Evolutionary conservation across 352 stramenopile species (phyloP).

Genomic region (Phytopythium delawarense): DNA sequence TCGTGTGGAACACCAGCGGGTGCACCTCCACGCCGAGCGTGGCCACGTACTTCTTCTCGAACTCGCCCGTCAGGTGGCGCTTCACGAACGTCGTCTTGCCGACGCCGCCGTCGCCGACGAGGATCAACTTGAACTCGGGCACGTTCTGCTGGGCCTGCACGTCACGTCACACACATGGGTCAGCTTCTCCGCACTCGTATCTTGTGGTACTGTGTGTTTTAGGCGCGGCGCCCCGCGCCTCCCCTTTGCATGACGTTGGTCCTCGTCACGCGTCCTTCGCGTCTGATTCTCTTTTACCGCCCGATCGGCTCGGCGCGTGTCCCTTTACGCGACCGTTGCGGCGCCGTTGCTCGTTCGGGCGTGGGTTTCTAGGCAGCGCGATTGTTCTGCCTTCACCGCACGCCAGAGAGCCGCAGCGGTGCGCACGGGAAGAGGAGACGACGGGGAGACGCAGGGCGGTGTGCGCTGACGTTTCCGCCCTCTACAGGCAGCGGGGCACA

Average conservation of each 20-base stretch:
- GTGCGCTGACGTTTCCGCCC: not conserved
- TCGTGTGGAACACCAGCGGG: conserved; percentile 98
- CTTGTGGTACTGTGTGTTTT: not conserved
- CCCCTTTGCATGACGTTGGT: not conserved
- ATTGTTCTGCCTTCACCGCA: not conserved
- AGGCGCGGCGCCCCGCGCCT: not conserved
- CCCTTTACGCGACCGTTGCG: not conserved
- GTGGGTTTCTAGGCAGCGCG: not conserved
- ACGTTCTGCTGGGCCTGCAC: conserved; percentile 72
- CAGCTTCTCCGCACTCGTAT: not conserved
- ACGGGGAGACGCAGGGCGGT: not conserved
- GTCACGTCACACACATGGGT: not conserved
- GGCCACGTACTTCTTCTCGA: conserved; percentile 99
- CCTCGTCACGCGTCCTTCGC: too few relatives aligned
- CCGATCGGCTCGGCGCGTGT: not conserved
- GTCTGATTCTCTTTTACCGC: too few relatives aligned
- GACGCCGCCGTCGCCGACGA: conserved; percentile 99
- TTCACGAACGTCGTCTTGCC: conserved; percentile 99
- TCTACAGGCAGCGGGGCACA: not conserved
- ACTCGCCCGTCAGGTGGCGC: conserved; percentile 99
- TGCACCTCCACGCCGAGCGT: conserved; percentile 99
- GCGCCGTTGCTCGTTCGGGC: not conserved
- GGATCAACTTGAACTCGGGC: conserved; percentile 99
- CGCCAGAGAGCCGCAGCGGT: not conserved
- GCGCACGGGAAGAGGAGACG: not conserved